A percentile compares a stretch with the other conserved stretches of the same genome.
Conservation (phyloP, 371 early-diverging fungal species). For the Apophysomyces trapeziformis region DNA sequence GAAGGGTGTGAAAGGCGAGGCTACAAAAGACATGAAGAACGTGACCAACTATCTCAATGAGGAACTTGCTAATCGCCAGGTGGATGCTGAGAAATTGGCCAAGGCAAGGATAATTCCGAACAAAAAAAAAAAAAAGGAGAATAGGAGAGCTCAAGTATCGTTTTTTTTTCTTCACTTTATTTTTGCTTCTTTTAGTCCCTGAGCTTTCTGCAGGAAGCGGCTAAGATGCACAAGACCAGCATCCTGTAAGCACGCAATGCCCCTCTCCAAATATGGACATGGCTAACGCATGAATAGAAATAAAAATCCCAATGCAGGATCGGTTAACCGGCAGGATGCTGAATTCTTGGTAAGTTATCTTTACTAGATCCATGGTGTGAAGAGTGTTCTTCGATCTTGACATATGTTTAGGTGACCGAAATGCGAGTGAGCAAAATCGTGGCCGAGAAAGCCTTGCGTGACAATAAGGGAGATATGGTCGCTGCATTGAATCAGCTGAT, state of each 20-base stretch:
- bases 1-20: conserved; percentile 47
- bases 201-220: conserved; percentile 40
- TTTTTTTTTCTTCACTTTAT: background rate
- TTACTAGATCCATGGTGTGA: background rate
- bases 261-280: conserved; percentile 3
- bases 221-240: conserved; percentile 34
- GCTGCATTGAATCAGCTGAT: conserved; percentile 46
- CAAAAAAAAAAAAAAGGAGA: background rate
- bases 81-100: conserved; percentile 44
- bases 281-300: background rate
- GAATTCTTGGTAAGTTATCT: conserved; percentile 39
- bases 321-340: conserved; percentile 43
- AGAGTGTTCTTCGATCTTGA: background rate
- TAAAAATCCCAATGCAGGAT: conserved; percentile 28
- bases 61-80: conserved; percentile 36
- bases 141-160: background rate
- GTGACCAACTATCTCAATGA: conserved; percentile 48
- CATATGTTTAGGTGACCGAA: conserved; percentile 34
- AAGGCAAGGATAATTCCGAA: conserved; percentile 26
- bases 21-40: conserved; percentile 51
- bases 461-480: conserved; percentile 28
- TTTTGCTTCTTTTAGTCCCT: conserved; percentile 31
- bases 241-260: conserved; percentile 18
- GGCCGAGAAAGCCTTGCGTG: conserved; percentile 20
- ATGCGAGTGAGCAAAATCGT: conserved; percentile 36